Base-by-base conservation (phyloP, 441 rosid genomes). In the Raphanus hybrid region DNA sequence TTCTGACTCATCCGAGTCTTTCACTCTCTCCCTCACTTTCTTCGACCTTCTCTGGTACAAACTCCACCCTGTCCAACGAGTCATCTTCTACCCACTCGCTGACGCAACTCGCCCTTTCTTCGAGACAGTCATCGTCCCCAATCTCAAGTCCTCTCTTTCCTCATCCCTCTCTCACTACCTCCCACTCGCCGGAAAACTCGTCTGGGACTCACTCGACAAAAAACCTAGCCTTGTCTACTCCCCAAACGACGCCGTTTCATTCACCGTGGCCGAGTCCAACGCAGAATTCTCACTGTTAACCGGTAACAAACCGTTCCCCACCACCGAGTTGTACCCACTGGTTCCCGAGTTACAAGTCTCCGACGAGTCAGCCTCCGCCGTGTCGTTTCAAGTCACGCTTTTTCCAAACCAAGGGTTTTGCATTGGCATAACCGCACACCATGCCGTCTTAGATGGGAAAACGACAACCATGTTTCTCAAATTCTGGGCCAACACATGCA, bases 371-470 rank as follows among this genome's bases (percentile, higher is more conserved):
- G 82, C 87, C 4, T 9, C 66, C 2, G 23, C 14, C 8, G 69
- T 79, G 16, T 68, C 85, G 60, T 26, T 77, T 48, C 88, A 83
- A 60, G 71, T 82, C 41, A 86, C 88, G 16, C 55, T 76, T 2
- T 86, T 85, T 12, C 84, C 86, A 3, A 60, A 61, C 29, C 65
- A 75, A 58, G 89, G 87, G 9, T 83, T 86, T 69, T 71, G 69
- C 55, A 80, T 85, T 6, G 76, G 84, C 12, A 62, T 78, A 3
- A 54, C 60, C 5, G 29, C 78, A 75, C 81, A 87, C 74, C 85
- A 80, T 9, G 82, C 12, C 26, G 77, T 78, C 77, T 65, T 79
- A 20, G 86, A 84, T 15, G 84, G 85, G 2, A 69, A 64, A 41
- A 79, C 80, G 15, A 4, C 77, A n/a, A 43, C 74, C 55, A 45